Evolutionary conservation across 2,329 filamentous ascomycete species (phyloP).

Genomic region (Pseudopithomyces chartarum): DNA sequence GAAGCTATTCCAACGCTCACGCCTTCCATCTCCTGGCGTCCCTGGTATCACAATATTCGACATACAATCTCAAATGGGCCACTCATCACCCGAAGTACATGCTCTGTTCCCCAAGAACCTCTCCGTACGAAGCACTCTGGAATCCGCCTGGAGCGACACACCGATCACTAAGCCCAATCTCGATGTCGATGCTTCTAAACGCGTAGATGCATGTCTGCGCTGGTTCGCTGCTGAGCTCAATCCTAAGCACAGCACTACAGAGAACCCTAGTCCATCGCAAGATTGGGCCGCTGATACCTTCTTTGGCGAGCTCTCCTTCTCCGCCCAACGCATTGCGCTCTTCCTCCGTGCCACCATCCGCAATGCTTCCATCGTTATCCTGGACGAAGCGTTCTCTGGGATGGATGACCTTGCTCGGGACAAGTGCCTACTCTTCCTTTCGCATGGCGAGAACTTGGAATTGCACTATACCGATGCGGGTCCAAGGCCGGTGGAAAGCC

Average conservation of each 20-base stretch:
- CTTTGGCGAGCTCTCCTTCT: slow-evolving; percentile 79
- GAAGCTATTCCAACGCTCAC: slow-evolving; percentile 79
- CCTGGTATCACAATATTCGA: slow-evolving; percentile 89
- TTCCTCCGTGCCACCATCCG: slow-evolving; percentile 66
- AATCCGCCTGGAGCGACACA: slow-evolving; percentile 89
- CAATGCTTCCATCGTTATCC: slow-evolving; percentile 54
- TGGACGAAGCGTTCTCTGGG: slow-evolving; percentile 58
- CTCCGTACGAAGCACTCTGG: slow-evolving; percentile 73
- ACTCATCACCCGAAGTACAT: slow-evolving; percentile 93
- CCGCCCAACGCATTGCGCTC: slow-evolving; percentile 80
- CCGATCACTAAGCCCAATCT: slow-evolving; percentile 74
- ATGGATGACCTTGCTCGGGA: slow-evolving; percentile 69
- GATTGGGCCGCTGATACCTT: slow-evolving; percentile 70
- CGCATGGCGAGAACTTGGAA: slow-evolving; percentile 47
- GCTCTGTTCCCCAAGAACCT: slow-evolving; percentile 84
- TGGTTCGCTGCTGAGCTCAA: slow-evolving; percentile 84
- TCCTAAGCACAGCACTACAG: slow-evolving; percentile 45
- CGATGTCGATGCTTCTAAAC: slow-evolving; percentile 58
- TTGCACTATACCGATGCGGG: slow-evolving; percentile 42
- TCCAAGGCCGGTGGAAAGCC: slow-evolving; percentile 49
- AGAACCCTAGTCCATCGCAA: slow-evolving; percentile 22
- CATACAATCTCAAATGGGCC: slow-evolving; percentile 85
- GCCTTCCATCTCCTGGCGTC: slow-evolving; percentile 73
- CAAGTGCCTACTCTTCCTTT: slow-evolving; percentile 83
- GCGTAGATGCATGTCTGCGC: slow-evolving; percentile 70